Evolutionary conservation across 768 basidiomycete genomes (phyloP).

Genomic region (Mycena latifolia): DNA sequence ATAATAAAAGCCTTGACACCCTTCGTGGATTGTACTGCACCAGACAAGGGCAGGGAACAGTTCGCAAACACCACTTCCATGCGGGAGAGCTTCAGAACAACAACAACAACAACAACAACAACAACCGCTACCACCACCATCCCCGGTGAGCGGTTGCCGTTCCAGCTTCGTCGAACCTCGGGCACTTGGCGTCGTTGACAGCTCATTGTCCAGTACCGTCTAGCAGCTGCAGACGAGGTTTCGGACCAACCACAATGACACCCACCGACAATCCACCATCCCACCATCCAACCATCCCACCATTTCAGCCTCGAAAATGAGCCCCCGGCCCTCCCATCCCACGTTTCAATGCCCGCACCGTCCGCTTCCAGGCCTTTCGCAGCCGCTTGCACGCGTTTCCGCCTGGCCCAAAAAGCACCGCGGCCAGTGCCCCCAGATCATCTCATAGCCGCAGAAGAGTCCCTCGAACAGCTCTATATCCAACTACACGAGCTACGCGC

Average conservation of each 20-base stretch:
- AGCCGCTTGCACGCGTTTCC: background rate
- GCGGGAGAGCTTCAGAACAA: no score
- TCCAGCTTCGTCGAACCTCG: slow-evolving; percentile 16
- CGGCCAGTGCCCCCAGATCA: background rate
- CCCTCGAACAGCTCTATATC: no score
- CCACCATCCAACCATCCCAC: no score
- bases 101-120: slow-evolving; percentile 24
- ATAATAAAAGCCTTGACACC: no score
- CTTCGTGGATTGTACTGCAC: no score
- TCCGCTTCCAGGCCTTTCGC: background rate
- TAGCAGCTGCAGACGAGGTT: slow-evolving; percentile 8
- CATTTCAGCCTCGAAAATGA: no score
- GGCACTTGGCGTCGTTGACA: slow-evolving; percentile 13
- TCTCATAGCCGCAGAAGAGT: no score
- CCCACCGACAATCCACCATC: background rate
- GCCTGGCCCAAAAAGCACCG: background rate
- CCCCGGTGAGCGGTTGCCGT: slow-evolving; percentile 8
- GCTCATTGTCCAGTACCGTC: slow-evolving; percentile 15
- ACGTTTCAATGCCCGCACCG: background rate
- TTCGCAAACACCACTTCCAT: no score
- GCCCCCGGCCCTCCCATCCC: background rate
- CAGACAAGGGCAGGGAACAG: no score
- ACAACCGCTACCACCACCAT: slow-evolving; percentile 18
- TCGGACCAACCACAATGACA: background rate
- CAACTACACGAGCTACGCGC: no score